These are phyloP conservation scores for Coemansia sp. DNA, from an alignment of 192 early-diverging fungal genomes.

Conservation along the genomic window DNA sequence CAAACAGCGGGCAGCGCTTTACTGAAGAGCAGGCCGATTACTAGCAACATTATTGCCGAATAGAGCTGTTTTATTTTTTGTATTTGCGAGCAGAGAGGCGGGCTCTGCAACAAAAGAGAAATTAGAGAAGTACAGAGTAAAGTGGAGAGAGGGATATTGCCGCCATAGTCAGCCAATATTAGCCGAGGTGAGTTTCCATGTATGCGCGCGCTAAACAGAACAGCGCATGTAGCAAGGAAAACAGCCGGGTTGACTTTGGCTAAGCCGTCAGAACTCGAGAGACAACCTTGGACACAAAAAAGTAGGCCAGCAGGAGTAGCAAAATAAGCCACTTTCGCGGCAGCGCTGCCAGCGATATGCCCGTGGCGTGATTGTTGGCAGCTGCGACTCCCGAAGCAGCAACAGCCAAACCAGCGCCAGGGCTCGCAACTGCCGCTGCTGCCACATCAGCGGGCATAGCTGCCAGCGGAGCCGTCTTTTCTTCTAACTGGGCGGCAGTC, in stretches of 20 bases:
- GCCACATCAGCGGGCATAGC: background rate
- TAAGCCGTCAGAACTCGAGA: constrained; percentile 39
- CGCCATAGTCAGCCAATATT: background rate
- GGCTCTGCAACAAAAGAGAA: constrained; percentile 2
- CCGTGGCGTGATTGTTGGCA: constrained; percentile 9
- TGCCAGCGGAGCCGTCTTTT: background rate
- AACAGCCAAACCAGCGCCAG: background rate
- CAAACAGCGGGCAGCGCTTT: constrained; percentile 14
- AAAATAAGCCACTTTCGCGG: constrained; percentile 50
- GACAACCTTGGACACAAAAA: constrained; percentile 42
- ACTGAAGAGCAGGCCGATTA: constrained; percentile 21
- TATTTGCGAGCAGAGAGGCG: background rate
- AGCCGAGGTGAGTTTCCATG: background rate
- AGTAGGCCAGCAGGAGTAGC: constrained; percentile 38
- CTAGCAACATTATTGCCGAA: constrained; percentile 34
- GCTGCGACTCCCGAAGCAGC: background rate
- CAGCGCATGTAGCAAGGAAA: background rate
- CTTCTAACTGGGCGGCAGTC: background rate
- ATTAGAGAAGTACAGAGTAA: constrained; percentile 12
- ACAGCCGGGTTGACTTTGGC: background rate
- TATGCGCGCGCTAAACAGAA: background rate
- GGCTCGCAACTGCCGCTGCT: background rate
- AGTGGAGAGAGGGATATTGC: background rate
- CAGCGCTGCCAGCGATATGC: constrained; percentile 14
- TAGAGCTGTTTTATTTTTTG: background rate